These are phyloP conservation scores for Phoenix roebelenii DNA, from an alignment of 176 grass and related monocot genomes.

Conservation along the genomic window DNA sequence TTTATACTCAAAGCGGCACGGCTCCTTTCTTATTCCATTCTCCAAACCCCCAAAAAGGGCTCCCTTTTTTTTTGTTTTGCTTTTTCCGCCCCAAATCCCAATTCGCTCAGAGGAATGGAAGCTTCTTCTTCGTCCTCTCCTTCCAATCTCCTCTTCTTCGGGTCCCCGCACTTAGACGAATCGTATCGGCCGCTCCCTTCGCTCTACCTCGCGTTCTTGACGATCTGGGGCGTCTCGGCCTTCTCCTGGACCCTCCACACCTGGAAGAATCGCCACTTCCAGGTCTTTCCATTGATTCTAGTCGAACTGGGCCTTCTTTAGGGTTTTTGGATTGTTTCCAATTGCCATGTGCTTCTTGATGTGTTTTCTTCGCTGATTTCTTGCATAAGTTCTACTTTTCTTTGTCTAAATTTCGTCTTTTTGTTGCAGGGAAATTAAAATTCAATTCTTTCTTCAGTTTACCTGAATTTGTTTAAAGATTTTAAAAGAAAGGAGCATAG, in stretches of 20 bases:
- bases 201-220: conserved; percentile 72
- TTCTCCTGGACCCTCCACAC: conserved; percentile 76
- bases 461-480: too few relatives aligned
- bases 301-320: too few relatives aligned
- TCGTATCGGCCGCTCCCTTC: conserved; percentile 74
- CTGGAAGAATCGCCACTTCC: conserved; percentile 72
- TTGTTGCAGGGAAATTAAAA: too few relatives aligned
- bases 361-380: neutral
- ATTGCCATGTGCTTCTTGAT: neutral
- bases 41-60: neutral
- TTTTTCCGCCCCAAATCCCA: neutral
- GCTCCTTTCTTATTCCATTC: neutral
- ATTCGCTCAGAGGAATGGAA: conserved; percentile 2
- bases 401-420: neutral
- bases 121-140: conserved; percentile 16
- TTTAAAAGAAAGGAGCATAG: too few relatives aligned
- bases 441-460: too few relatives aligned
- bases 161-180: conserved; percentile 27
- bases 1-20: conserved; percentile 33
- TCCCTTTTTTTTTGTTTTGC: too few relatives aligned
- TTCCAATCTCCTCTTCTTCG: conserved; percentile 22
- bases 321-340: neutral
- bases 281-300: conserved; percentile 27
- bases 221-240: conserved; percentile 71
- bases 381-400: neutral